Evolutionary conservation across 768 basidiomycete species (phyloP), one percentile per base, ranked within the genome.

Genomic region (Pleurotus citrinopileatus): DNA sequence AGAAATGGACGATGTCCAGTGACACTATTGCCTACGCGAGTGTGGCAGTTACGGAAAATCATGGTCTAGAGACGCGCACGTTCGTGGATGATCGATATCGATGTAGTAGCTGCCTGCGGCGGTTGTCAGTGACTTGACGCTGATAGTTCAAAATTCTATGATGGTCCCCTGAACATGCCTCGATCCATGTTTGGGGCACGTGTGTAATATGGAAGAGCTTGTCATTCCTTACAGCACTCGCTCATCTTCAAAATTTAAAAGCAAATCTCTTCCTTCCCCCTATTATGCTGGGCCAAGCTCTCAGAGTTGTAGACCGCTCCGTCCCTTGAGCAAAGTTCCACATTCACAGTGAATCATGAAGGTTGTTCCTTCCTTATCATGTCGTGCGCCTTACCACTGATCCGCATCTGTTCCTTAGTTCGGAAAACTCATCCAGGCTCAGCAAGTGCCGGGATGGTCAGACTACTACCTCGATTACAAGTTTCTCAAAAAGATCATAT

Each of bases 361-460:
- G 70, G 73, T 70, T 57, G 36, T 42, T 52, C 25, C 50, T 20
- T 23, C 50, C 29, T 29, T 36, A 27, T 46, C 40, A 15, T n/a
- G 15, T 40, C 42, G 37, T 22, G 10, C 42, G 19, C 29, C 20
- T 22, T 15, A 42, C 8, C 40, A 26, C 17, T 34, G 38, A 45
- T 28, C 44, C 42, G 46, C 54, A 53, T 57, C 47, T 61, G 57
- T 45, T 42, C 12, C 42, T n/a, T 66, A 98, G 95, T 99, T 99
- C 70, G 97, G 97, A 63, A 99, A 99, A 77, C 89, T 93, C 57
- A 94, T 99, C 58, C 94, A 94, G 70, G 84, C 89, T 26, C 90
- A 96, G 68, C 94, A 97, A 75, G 86, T 98, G 52, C 94, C 96
- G 48, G 96, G 95, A 74, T 99, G 96, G 96, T 92, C 91, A 25